Evolutionary conservation across 352 stramenopile genomes (phyloP).

Genomic region (Aphanomyces cochlioides): DNA sequence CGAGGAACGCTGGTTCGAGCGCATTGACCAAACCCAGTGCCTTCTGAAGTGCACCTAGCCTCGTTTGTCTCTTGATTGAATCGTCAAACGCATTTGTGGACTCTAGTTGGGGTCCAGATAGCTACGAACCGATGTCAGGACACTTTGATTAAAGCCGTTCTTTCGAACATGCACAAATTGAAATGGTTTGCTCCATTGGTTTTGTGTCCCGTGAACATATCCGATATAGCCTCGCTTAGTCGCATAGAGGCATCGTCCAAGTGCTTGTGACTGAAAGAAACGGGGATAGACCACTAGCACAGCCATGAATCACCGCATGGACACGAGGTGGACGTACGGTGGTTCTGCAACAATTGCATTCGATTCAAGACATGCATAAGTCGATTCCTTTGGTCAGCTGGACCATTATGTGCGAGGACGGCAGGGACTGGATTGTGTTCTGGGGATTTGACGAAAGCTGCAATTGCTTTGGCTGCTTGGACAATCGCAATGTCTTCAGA

Average conservation of each 20-base stretch:
- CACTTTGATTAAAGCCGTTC: neutral
- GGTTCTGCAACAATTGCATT: slow-evolving; percentile 64
- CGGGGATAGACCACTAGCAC: slow-evolving; percentile 57
- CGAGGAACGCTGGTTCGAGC: slow-evolving; percentile 54
- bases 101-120: slow-evolving; percentile 51
- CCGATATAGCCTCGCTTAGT: slow-evolving; percentile 54
- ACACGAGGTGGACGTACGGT: slow-evolving; percentile 34
- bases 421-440: neutral
- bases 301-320: neutral
- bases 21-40: slow-evolving; percentile 39
- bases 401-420: slow-evolving; percentile 1
- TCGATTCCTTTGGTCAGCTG: slow-evolving; percentile 41
- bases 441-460: neutral
- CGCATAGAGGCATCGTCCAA: slow-evolving; percentile 59
- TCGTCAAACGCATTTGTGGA: slow-evolving; percentile 37
- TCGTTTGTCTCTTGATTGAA: no score
- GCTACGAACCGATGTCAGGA: slow-evolving; percentile 33
- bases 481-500: slow-evolving; percentile 14
- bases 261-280: slow-evolving; percentile 53
- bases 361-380: slow-evolving; percentile 79
- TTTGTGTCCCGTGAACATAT: slow-evolving; percentile 65
- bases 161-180: slow-evolving; percentile 58
- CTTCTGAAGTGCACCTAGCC: no score
- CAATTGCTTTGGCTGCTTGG: slow-evolving; percentile 8
- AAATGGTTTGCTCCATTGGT: slow-evolving; percentile 65